Base-by-base conservation (phyloP, 2,329 filamentous ascomycete species). In the Colletotrichum noveboracense region DNA sequence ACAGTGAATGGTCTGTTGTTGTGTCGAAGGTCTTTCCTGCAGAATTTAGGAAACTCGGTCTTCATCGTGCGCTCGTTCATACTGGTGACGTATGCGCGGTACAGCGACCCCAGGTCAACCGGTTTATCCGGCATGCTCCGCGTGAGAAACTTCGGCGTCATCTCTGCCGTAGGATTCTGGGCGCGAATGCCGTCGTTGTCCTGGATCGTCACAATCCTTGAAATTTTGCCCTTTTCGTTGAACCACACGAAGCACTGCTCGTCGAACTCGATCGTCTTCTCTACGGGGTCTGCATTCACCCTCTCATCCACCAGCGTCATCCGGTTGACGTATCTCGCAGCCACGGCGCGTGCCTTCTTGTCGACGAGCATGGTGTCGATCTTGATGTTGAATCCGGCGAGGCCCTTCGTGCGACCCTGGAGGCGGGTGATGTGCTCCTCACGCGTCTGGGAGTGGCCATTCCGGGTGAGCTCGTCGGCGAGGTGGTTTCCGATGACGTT, bases 21-120 rank as follows among this genome's bases (percentile, higher is more conserved):
- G 79, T 85, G 82, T 13, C 78, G 76, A 6, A 83, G 78, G 4
- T 74, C 70, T 5, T 77, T 66, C 34, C 82, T 81, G 64, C 80
- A 82, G 76, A 80, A 83, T 0, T 38, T 66, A 1, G 79, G 76
- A 21, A 85, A 81, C 16, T 79, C 71, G 3, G 71, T 38, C 30
- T 61, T 70, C 79, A 80, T 79, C 4, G 80, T 80, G 30, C 78
- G 79, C 24, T 71, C 76, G 72, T 85, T 84, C 77, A 85, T 83
- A 76, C 80, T 79, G 18, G 73, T 67, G 52, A 85, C 79, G 76
- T 85, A 85, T 3, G 70, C 76, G 10, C 76, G 74, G 72, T 85
- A 85, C 10, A 68, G 16, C 4, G 64, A 52, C 3, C 26, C 26
- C 6, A 76, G 13, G 4, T 76, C 70, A 18, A 76, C 56, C 7